Percentiles rank a stretch among this genome's conserved stretches.
Evolutionary conservation across 176 grass and related monocot genomes (phyloP).

Genomic region (Avena insularis): DNA sequence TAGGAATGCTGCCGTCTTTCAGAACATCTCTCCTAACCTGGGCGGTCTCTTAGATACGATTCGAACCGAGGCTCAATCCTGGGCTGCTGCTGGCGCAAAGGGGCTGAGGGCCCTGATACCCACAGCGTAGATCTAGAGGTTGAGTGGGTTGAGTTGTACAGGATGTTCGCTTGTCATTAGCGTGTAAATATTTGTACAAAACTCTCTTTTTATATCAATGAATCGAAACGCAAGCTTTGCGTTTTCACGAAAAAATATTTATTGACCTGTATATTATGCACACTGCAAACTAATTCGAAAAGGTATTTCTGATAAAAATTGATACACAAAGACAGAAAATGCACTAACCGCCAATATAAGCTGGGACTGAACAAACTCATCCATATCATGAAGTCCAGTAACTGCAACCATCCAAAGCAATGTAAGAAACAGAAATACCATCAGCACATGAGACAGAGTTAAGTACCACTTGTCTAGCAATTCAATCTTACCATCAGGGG

Average conservation of each 20-base stretch:
- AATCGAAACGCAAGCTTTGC: too few species aligned
- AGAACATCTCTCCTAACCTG: too few species aligned
- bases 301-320: neutral
- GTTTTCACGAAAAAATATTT: neutral
- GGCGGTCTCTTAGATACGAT: too few species aligned
- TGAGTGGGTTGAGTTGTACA: too few species aligned
- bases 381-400: constrained; percentile 97
- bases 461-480: neutral
- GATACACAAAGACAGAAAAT: constrained; percentile 5
- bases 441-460: neutral
- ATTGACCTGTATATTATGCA: neutral
- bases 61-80: too few species aligned
- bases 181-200: too few species aligned
- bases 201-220: too few species aligned
- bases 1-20: too few species aligned
- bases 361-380: constrained; percentile 98
- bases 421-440: constrained; percentile 29
- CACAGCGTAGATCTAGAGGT: too few species aligned
- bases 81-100: too few species aligned
- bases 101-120: too few species aligned
- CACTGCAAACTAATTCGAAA: neutral
- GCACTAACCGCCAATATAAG: constrained; percentile 92
- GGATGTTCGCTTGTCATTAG: too few species aligned
- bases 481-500: constrained; percentile 83
- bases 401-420: constrained; percentile 52